phyloP scores from a whole-genome alignment of 2,329 filamentous ascomycete species.

The Penicillium vulpinum region DNA sequence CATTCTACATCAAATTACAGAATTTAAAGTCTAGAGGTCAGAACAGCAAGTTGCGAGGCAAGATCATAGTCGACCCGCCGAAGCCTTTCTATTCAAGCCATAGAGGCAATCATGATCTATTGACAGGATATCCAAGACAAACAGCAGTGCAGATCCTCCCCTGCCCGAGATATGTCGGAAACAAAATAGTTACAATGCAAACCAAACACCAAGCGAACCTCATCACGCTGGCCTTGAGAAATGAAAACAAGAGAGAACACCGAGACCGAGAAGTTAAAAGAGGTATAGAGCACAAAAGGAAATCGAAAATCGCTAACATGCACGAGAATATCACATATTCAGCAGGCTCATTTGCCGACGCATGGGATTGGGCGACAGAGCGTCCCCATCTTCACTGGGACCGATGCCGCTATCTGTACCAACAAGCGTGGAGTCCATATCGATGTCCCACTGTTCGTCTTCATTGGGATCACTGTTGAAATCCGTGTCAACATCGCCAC shows the following conservation, averaged over 20 bases:
- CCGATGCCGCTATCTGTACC: constrained; percentile 50
- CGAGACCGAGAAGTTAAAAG: neutral
- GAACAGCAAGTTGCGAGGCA: neutral
- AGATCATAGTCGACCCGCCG: neutral
- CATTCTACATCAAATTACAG: neutral
- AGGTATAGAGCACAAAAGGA: constrained; percentile 11
- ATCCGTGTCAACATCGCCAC: constrained; percentile 39
- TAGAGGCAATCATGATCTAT: constrained; percentile 6
- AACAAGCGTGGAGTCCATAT: constrained; percentile 64
- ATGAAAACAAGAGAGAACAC: neutral
- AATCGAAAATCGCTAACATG: constrained; percentile 11
- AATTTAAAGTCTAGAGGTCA: neutral
- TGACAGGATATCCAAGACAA: neutral
- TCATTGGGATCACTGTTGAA: constrained; percentile 51
- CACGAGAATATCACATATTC: constrained; percentile 52
- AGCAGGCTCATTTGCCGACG: constrained; percentile 73
- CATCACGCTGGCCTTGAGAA: neutral
- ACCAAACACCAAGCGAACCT: constrained; percentile 2
- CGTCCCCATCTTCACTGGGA: constrained; percentile 66
- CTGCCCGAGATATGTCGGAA: neutral
- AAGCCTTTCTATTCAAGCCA: constrained; percentile 1
- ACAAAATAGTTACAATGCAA: constrained; percentile 1
- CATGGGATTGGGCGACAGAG: constrained; percentile 62
- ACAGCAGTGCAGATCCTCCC: neutral
- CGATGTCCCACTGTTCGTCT: constrained; percentile 82